Evolutionary conservation across 345 rosid genomes (phyloP), one percentile per base, ranked within the genome.

Genomic region (Garcia nutans): DNA sequence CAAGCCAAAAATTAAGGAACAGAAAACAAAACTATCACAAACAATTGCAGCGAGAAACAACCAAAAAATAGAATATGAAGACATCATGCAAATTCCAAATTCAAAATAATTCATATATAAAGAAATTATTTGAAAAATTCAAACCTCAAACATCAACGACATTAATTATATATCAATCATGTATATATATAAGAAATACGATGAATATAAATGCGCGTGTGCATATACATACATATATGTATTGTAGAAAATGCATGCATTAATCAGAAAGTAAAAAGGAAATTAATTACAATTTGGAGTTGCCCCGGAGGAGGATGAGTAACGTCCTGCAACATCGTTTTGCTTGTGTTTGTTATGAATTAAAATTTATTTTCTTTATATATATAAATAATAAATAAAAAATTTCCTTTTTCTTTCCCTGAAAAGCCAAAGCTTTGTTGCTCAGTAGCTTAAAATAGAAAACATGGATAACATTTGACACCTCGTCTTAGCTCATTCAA

Each of bases 241-340:
- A 33, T 33, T 37, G 5, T 37, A 7, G 16, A 4, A 63, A 49
- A 54, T 24, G 60, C 58, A 74, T 57, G 70, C 58, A 65, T 42
- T 12, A 42, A 57, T 10, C 6, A 22, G 20, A 8, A 54, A 74
- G 41, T 37, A 44, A 13, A 37, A 17, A 26, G 45, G 65, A 57
- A 75, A 65, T 75, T 41, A 56, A 82, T 79, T 81, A 85, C 86
- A 57, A 82, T 79, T 3, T 76, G 76, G 65, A 79, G 82, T 59
- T 85, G 88, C 45, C 84, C 80, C 28, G 74, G 13, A 47, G 71
- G 79, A 16, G 79, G 86, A 76, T 75, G 84, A 77, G 84, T 71
- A 75, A 79, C 74, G 84, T 82, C 83, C 68, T 81, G 84, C 87
- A 87, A 84, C 91, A 84, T 87, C 59, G 22, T 84, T 44, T 16